Base-by-base conservation (phyloP, 768 basidiomycete species). In the Trametes maxima region DNA sequence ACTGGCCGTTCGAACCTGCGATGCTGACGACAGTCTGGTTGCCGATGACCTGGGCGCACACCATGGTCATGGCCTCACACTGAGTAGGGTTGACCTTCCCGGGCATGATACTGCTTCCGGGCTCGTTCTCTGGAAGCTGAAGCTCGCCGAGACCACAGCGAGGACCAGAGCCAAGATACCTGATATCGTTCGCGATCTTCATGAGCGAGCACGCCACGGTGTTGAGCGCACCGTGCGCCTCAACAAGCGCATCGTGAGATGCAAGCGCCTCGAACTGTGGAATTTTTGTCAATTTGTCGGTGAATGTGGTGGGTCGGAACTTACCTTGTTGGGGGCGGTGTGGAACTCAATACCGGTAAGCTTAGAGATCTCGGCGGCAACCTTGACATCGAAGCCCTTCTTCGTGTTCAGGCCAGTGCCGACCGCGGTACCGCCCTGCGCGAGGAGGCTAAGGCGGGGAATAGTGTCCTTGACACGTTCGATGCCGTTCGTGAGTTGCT, bases 71-170 rank as follows among this genome's bases (percentile, higher is more conserved):
- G 8, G 97, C 97, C 77, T 99, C 97, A 68, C 97, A 98, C 73
- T 99, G 97, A 5, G 97, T 99, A 12, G 97, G 97, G 78, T 99
- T 99, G 60, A 99, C 97, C 79, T 99, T 98, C 62, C 97, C 97
- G 7, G 95, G 97, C 97, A 99, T 99, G 78, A 99, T 98, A 60
- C 94, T 96, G 70, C 94, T 95, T 48, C 97, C 97, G 45, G 97
- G 97, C 77, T 99, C 97, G 74, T 99, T 99, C 78, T 98, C 97
- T 12, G 97, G 97, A 52, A 98, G 78, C 68, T 84, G 87, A 42
- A 99, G 80, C 77, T 99, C 97, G 22, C 97, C 97, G 47, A 99
- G 83, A 57, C 97, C 97, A 70, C 97, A 99, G 45, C 97, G 90
- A 60, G 97, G 97, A 58, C 97, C 97, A 50, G 96, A 98, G 24